A percentile compares a stretch with the other conserved stretches of the same genome.
phyloP scores from a whole-genome alignment of 2,329 filamentous ascomycete species.

The Claviceps sp. region DNA sequence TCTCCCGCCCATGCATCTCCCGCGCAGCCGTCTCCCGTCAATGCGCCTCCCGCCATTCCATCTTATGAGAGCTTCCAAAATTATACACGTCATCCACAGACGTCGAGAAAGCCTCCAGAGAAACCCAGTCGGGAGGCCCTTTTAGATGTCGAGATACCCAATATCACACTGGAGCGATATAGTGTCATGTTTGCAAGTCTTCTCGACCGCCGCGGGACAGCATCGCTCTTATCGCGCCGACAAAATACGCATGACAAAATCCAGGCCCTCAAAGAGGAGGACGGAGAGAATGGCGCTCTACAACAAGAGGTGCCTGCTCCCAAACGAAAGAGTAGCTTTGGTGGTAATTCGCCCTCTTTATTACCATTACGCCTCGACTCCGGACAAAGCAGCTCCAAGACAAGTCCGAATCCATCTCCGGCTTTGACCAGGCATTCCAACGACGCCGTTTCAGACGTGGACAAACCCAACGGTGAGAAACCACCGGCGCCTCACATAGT shows the following conservation, averaged over 20 bases:
- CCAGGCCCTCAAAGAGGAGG: not conserved
- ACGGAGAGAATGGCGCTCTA: not conserved
- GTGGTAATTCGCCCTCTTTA: constrained; percentile 16
- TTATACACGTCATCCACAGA: not conserved
- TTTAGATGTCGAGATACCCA: constrained; percentile 69
- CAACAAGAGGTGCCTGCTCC: constrained; percentile 15
- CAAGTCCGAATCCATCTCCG: constrained; percentile 43
- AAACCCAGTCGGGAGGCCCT: constrained; percentile 17
- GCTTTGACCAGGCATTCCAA: constrained; percentile 31
- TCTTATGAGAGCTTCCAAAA: not conserved
- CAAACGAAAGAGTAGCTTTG: not conserved
- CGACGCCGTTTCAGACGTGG: constrained; percentile 17
- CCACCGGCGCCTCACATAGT: constrained; percentile 2
- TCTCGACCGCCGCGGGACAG: constrained; percentile 32
- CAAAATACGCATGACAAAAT: constrained; percentile 47
- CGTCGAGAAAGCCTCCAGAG: not conserved
- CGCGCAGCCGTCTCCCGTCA: too few species aligned
- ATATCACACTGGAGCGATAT: constrained; percentile 71
- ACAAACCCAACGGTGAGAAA: not conserved
- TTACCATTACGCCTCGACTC: constrained; percentile 27
- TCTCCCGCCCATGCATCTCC: too few species aligned
- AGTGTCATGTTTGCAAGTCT: constrained; percentile 85
- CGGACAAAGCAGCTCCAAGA: constrained; percentile 19
- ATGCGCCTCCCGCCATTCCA: not conserved
- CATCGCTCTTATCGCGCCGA: constrained; percentile 37